A percentile compares a stretch with the other conserved stretches of the same genome.
Evolutionary conservation across 2,329 filamentous ascomycete species (phyloP).

Genomic region (Fusarium praegraminearum): DNA sequence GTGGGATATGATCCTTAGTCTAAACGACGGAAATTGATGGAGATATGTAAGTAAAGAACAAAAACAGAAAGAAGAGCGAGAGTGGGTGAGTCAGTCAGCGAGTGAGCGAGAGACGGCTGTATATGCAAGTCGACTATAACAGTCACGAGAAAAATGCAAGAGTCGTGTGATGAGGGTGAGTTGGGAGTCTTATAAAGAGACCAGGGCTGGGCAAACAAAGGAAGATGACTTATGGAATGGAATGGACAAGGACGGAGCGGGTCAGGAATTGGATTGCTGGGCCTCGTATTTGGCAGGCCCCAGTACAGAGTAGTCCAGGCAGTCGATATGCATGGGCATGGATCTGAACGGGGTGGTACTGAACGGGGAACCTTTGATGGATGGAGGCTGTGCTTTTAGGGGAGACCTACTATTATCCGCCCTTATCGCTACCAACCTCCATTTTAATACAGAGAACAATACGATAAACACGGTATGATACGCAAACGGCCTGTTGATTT

Average conservation of each 20-base stretch:
- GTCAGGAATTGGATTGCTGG: conserved; percentile 22
- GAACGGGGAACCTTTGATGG: background rate
- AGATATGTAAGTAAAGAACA: conserved; percentile 6
- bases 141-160: conserved; percentile 29
- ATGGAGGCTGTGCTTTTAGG: conserved; percentile 5
- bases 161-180: conserved; percentile 21
- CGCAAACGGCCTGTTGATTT: background rate
- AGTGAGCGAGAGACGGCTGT: background rate
- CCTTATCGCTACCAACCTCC: background rate
- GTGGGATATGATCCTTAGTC: conserved; percentile 13
- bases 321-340: background rate
- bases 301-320: background rate
- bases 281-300: conserved; percentile 31
- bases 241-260: conserved; percentile 29
- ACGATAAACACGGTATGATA: background rate
- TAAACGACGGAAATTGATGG: conserved; percentile 16
- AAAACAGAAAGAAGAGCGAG: conserved; percentile 26
- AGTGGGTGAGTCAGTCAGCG: conserved; percentile 13
- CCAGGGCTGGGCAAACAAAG: conserved; percentile 32
- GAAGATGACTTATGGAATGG: conserved; percentile 12
- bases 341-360: conserved; percentile 3
- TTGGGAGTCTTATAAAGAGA: conserved; percentile 35
- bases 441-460: background rate
- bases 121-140: conserved; percentile 4
- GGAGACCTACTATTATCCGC: background rate